phyloP scores from a whole-genome alignment of 192 early-diverging fungal genomes.

The Coemansia sp. region DNA sequence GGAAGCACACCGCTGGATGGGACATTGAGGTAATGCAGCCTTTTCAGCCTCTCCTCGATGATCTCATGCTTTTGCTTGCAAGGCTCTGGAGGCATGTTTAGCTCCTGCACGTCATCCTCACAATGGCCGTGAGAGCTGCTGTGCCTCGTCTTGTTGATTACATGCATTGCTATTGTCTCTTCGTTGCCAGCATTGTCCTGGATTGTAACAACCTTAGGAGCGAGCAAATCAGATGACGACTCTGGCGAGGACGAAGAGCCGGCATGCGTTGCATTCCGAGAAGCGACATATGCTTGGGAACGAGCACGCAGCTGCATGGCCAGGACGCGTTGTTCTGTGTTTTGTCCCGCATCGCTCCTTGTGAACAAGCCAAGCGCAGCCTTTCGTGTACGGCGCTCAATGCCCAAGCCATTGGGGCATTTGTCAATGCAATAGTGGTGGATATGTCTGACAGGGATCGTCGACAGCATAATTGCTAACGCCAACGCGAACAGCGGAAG shows the following conservation, averaged over 20 bases:
- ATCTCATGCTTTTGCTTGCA: conserved; percentile 11
- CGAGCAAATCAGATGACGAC: not conserved
- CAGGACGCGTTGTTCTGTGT: conserved; percentile 16
- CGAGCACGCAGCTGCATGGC: conserved; percentile 16
- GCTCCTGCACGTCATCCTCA: not conserved
- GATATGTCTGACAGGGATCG: conserved; percentile 14
- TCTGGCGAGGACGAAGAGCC: not conserved
- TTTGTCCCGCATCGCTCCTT: conserved; percentile 23
- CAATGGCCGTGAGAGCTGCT: not conserved
- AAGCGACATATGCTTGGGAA: conserved; percentile 16
- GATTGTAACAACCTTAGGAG: not conserved
- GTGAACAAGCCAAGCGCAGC: conserved; percentile 27
- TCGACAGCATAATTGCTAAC: conserved; percentile 35
- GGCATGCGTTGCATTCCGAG: not conserved
- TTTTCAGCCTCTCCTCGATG: conserved; percentile 20
- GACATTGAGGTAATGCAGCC: conserved; percentile 37
- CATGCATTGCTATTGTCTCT: not conserved
- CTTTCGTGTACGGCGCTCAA: conserved; percentile 32
- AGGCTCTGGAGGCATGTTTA: conserved; percentile 35
- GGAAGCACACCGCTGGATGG: conserved; percentile 21
- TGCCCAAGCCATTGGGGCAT: conserved; percentile 44
- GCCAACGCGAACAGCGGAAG: conserved; percentile 49
- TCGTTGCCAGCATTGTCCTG: conserved; percentile 5
- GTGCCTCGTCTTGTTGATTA: not conserved
- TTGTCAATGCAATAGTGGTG: conserved; percentile 38